Evolutionary conservation across 139 green algal genomes (phyloP), one percentile per base, ranked within the genome.

Genomic region (Mychonastes homosphaera): DNA sequence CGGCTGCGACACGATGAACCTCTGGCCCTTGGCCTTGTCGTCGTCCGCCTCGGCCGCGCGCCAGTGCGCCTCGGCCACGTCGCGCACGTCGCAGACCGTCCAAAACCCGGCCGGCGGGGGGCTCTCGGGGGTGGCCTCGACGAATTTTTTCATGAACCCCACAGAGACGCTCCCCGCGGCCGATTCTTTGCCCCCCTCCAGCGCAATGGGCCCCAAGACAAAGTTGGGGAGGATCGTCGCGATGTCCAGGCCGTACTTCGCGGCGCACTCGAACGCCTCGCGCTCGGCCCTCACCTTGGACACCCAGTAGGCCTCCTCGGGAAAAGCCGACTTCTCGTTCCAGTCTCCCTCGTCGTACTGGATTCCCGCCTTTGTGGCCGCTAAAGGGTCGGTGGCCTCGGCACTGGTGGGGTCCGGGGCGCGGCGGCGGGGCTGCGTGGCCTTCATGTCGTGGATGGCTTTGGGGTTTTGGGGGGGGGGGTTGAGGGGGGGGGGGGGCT

Each of bases 271-370:
- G 81, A 79, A 92, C 0, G 81, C 84, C 10, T 58, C 63, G 16
- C 60, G 56, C 72, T 92, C 84, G 9, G 81, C 84, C 38, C 56
- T 3, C 30, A 81, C 80, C 78, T 92, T 92, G 62, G 70, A 78
- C 33, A 86, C 63, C 63, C 74, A 83, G 72, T 93, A 93, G 2
- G 73, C 62, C 63, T 88, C 72, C 3, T 66, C 63, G 28, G 79
- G 64, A 6, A 84, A 27, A 0, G 70, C 71, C 12, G 69, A 78
- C 2, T 71, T 64, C 7, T 62, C 43, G 45, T 92, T 93, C 80
- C 83, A 93, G 56, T 93, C 85, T 2, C 73, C 81, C 62, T 89
- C 84, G 2, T 41, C 77, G 65, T 83, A 87, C 2, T 62, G 21
- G 40, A 52, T 56, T 36, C 70, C 71, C 7, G 55, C n/a, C n/a